Evolutionary conservation across 2,329 filamentous ascomycete species (phyloP).

Genomic region (Fusarium paranaense): DNA sequence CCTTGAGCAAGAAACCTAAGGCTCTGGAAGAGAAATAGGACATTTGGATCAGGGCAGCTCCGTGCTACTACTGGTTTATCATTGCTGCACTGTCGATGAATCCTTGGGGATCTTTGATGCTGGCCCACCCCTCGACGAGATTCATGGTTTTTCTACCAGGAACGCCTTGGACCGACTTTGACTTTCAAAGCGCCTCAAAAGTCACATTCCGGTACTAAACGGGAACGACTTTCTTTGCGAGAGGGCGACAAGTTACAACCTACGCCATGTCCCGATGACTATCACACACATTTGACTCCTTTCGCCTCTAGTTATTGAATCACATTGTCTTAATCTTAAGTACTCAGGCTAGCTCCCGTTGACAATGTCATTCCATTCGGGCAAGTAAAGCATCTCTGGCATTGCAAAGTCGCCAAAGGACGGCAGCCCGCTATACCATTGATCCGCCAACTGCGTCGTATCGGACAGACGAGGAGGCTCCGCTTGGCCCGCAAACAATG

Average conservation of each 20-base stretch:
- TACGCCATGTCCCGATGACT: background rate
- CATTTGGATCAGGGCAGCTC: background rate
- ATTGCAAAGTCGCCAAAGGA: background rate
- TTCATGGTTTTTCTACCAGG: background rate
- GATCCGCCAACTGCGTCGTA: background rate
- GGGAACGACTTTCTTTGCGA: background rate
- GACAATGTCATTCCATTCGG: slow-evolving; percentile 3
- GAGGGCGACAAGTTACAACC: background rate
- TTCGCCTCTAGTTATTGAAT: background rate
- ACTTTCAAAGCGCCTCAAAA: slow-evolving; percentile 23
- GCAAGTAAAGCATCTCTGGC: slow-evolving; percentile 1
- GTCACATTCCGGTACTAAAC: background rate
- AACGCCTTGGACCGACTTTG: background rate
- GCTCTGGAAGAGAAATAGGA: background rate
- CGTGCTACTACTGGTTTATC: too few species aligned
- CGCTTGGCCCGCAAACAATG: background rate
- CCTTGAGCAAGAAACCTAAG: background rate
- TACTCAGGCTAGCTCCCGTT: background rate
- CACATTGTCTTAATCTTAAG: background rate
- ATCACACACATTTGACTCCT: background rate
- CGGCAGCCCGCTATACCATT: background rate
- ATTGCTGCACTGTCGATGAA: background rate
- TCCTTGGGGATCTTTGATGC: background rate
- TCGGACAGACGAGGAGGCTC: background rate
- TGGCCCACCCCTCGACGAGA: background rate